Evolutionary conservation across 164 flowering plant species (phyloP).

Genomic region (Cinnamomum micranthum): DNA sequence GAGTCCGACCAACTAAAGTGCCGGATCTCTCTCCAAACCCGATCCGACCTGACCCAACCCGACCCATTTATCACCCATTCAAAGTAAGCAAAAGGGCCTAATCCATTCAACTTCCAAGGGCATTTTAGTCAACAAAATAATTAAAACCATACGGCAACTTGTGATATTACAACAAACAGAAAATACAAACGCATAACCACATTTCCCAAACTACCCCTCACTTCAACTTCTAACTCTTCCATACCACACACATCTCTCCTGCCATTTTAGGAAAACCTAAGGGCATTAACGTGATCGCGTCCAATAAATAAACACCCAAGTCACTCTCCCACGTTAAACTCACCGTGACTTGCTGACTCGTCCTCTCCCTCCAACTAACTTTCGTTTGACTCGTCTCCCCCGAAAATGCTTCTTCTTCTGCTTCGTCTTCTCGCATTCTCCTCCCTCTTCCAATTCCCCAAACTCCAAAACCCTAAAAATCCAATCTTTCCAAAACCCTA

Average conservation of each 20-base stretch:
- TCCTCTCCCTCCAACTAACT: background rate
- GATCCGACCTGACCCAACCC: too few relatives aligned
- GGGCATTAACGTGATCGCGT: background rate
- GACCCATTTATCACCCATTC: too few relatives aligned
- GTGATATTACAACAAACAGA: too few relatives aligned
- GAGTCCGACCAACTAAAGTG: too few relatives aligned
- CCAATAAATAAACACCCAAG: background rate
- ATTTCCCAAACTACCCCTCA: background rate
- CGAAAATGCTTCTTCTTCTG: background rate
- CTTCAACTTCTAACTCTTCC: background rate
- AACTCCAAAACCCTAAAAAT: slow-evolving; percentile 1
- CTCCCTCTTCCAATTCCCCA: background rate
- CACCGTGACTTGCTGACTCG: background rate
- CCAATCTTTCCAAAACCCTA: background rate
- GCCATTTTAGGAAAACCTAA: background rate
- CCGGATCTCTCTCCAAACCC: too few relatives aligned
- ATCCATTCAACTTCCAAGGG: too few relatives aligned
- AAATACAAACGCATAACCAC: background rate
- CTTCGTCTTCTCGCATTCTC: background rate
- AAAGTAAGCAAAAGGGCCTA: too few relatives aligned
- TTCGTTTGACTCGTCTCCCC: background rate
- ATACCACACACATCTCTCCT: background rate
- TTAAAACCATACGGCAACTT: too few relatives aligned
- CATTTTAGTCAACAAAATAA: too few relatives aligned
- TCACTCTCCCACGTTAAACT: background rate